Evolutionary conservation across 75 land plant species (phyloP).

Genomic region (Adiantum capillusveneris): DNA sequence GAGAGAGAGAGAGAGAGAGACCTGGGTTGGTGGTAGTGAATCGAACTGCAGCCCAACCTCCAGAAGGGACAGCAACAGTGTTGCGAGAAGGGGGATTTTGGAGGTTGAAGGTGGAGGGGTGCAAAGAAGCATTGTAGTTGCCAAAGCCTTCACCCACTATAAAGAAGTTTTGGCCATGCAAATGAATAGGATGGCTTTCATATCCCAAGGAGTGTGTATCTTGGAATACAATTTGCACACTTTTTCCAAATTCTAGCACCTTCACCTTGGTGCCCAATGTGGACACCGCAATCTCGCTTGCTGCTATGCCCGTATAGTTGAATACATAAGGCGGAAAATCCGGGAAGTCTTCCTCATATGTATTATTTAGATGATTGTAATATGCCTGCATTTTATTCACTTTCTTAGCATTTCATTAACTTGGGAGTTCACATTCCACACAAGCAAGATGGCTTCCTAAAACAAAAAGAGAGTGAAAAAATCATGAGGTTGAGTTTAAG

Average conservation of each 20-base stretch:
- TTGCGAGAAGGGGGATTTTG: slow-evolving; percentile 26
- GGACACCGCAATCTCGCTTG: not conserved
- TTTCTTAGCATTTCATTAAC: not conserved
- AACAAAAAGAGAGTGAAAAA: no score
- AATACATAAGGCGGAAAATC: slow-evolving; percentile 8
- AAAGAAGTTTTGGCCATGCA: slow-evolving; percentile 29
- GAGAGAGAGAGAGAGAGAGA: slow-evolving; percentile 3
- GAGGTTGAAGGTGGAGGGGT: slow-evolving; percentile 24
- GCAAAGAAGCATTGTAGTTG: slow-evolving; percentile 9
- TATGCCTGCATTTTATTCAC: slow-evolving; percentile 12
- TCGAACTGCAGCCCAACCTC: slow-evolving; percentile 30
- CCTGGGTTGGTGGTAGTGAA: slow-evolving; percentile 32
- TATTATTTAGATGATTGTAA: slow-evolving; percentile 7
- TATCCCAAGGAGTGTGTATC: slow-evolving; percentile 15
- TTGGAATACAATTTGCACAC: slow-evolving; percentile 24
- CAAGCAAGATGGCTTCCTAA: no score
- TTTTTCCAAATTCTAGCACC: slow-evolving; percentile 4
- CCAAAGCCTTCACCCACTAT: slow-evolving; percentile 25
- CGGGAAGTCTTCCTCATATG: slow-evolving; percentile 17
- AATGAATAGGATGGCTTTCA: slow-evolving; percentile 26
- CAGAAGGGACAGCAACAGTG: slow-evolving; percentile 22
- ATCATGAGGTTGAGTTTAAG: no score
- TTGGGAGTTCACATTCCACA: no score
- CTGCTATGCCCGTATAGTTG: slow-evolving; percentile 31
- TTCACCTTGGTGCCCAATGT: slow-evolving; percentile 8